A percentile compares a stretch with the other conserved stretches of the same genome.
These are phyloP conservation scores for Glycine soja DNA, from an alignment of 306 rosid genomes.

Conservation along the genomic window DNA sequence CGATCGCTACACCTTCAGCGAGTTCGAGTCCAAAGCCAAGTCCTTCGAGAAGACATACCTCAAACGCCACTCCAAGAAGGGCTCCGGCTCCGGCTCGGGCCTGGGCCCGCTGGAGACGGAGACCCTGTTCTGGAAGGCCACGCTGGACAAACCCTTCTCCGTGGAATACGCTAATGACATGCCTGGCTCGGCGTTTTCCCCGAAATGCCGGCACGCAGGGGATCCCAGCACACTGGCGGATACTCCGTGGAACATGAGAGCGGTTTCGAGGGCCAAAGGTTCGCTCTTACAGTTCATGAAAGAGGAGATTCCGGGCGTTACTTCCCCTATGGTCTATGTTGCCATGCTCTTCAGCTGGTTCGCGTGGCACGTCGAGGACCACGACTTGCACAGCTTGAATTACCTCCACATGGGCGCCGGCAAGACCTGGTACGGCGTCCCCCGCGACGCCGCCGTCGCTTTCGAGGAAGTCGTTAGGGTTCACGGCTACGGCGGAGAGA, in stretches of 20 bases:
- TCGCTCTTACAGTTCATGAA: conserved; percentile 95
- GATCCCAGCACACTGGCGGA: conserved; percentile 74
- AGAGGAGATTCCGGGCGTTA: conserved; percentile 99
- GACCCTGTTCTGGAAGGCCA: conserved; percentile 91
- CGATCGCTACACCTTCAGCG: conserved; percentile 70
- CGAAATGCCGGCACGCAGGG: conserved; percentile 64
- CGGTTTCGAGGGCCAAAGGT: conserved; percentile 82
- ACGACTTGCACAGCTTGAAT: conserved; percentile 95
- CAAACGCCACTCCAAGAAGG: conserved; percentile 59
- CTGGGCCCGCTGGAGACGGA: conserved; percentile 67
- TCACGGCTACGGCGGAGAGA: conserved; percentile 93
- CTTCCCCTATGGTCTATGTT: conserved; percentile 94
- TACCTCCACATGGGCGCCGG: conserved; percentile 93
- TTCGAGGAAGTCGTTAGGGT: conserved; percentile 96
- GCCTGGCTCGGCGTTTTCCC: conserved; percentile 95
- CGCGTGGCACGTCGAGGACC: conserved; percentile 99
- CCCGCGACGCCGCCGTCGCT: conserved; percentile 90
- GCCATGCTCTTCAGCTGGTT: conserved; percentile 99
- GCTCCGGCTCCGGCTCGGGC: not conserved
- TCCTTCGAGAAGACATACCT: conserved; percentile 73
- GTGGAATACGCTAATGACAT: conserved; percentile 97
- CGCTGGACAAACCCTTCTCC: conserved; percentile 86
- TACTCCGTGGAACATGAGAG: conserved; percentile 97
- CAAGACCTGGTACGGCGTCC: conserved; percentile 98
- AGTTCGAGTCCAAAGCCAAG: conserved; percentile 87